Evolutionary conservation across 2,329 filamentous ascomycete species (phyloP), one percentile per base, ranked within the genome.

Genomic region (Colletotrichum endophyticum): DNA sequence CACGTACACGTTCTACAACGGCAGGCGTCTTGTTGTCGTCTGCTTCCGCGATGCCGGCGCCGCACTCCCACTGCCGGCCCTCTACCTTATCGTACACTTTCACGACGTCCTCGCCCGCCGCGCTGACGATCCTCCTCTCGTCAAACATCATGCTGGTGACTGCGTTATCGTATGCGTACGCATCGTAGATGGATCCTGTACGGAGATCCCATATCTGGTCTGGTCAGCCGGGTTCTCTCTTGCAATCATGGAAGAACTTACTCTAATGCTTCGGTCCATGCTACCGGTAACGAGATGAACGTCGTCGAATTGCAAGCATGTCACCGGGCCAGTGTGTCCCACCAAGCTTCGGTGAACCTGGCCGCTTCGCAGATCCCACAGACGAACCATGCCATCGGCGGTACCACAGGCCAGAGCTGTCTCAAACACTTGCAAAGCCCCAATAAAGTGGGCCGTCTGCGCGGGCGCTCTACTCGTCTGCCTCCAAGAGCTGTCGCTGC

Each of bases 71-170:
- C 85, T 99, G 97, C 77, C 95, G 90, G 56, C 96, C 96, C 83
- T 99, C 97, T 5, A 95, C 94, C 89, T 99, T 99, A 87, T 99
- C 97, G 87, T 99, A 99, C 76, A 99, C 94, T 87, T 99, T 99
- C 80, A 97, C 96, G 28, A 99, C 95, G 81, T 96, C 93, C 85
- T 99, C 97, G 57, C 96, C 95, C 0, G 96, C 96, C 4, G 97
- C 96, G 69, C 94, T 92, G 39, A 97, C 96, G 79, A 99, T 99
- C 67, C 96, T 92, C 69, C 96, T 93, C 16, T 92, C 87, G 85
- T 99, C 97, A 84, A 99, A 99, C 94, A 98, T 98, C 96, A 99
- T 98, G 88, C 94, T 95, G 36, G 96, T 98, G 73, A 99, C 92
- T 1, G 96, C 93, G 81, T 95, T 91, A 82, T 99, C 96, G 86